Evolutionary conservation across 805 yeast genomes (phyloP), one percentile per base, ranked within the genome.

Genomic region (Wickerhamiella brachini): DNA sequence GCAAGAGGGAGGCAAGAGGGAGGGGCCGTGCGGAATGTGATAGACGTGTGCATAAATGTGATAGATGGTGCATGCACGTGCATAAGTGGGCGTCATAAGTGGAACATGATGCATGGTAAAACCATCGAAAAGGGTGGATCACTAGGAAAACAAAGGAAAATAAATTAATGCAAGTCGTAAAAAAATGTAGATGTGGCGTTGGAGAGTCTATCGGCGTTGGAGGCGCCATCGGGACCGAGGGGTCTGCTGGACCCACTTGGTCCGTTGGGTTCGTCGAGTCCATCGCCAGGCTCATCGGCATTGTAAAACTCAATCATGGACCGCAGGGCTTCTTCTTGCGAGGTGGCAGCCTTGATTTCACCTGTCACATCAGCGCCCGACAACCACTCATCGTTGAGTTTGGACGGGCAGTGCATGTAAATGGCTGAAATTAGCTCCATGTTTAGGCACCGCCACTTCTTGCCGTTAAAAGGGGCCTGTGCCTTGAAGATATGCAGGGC

Each of bases 391-490:
- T 90, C 98, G 54, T 80, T 75, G 47, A 90, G 65, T 17, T 80
- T 78, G 39, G 88, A 70, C 57, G 79, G 77, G 59, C 85, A 77
- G 61, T 87, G 80, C 24, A 93, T 64, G 60, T 84, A 90, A 2
- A 90, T 88, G 54, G 85, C 81, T 0, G 96, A 86, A 4, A 90
- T 85, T 45, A 93, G 71, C 57, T 89, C 96, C 97, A 93, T 90
- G 63, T 90, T 93, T 55, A 80, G 78, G 13, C 88, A 77, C 58
- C 88, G 81, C 98, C 98, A 90, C 65, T 89, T 88, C 53, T 93
- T 80, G 18, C 96, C 96, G 60, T 86, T 89, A 67, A 83, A 86
- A 0, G 97, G 95, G 1, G 88, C 80, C 48, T 88, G 74, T 55
- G 84, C 80, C 63, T 85, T 88, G 53, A 89, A 70, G 1, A 85